Evolutionary conservation across 495 filamentous ascomycete species (phyloP).

Genomic region (Tuber microsphaerosporum): DNA sequence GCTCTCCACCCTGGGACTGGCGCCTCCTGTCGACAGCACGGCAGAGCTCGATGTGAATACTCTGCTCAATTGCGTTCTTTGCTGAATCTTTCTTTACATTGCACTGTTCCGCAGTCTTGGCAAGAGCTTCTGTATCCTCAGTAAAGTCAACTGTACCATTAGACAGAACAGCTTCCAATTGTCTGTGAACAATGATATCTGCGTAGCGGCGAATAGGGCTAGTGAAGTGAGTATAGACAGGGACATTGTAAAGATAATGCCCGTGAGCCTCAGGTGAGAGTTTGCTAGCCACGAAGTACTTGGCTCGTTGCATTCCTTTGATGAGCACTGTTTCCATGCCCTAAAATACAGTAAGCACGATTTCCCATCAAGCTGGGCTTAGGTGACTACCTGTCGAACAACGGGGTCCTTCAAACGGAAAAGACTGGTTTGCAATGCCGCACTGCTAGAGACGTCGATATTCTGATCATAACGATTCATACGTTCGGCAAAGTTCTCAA

Average conservation of each 20-base stretch:
- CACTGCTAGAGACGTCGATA: constrained; percentile 82
- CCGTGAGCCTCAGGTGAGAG: constrained; percentile 63
- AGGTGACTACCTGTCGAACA: constrained; percentile 61
- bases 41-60: constrained; percentile 96
- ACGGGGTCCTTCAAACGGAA: constrained; percentile 83
- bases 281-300: constrained; percentile 80
- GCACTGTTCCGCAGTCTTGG: constrained; percentile 89
- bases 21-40: constrained; percentile 84
- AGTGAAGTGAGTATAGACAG: constrained; percentile 95
- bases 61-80: constrained; percentile 94
- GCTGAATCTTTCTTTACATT: constrained; percentile 99
- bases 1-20: constrained; percentile 75
- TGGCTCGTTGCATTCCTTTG: constrained; percentile 92
- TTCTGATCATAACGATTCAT: constrained; percentile 87
- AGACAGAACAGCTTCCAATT: constrained; percentile 81
- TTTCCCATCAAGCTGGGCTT: background rate
- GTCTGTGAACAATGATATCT: constrained; percentile 90
- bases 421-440: constrained; percentile 80
- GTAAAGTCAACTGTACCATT: constrained; percentile 74
- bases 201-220: constrained; percentile 91
- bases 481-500: constrained; percentile 82
- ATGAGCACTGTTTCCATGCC: constrained; percentile 93
- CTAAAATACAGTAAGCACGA: constrained; percentile 38
- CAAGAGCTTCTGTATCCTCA: constrained; percentile 79
- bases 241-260: constrained; percentile 87